phyloP scores from a whole-genome alignment of 371 early-diverging fungal species.

The Mucor racemosus region DNA sequence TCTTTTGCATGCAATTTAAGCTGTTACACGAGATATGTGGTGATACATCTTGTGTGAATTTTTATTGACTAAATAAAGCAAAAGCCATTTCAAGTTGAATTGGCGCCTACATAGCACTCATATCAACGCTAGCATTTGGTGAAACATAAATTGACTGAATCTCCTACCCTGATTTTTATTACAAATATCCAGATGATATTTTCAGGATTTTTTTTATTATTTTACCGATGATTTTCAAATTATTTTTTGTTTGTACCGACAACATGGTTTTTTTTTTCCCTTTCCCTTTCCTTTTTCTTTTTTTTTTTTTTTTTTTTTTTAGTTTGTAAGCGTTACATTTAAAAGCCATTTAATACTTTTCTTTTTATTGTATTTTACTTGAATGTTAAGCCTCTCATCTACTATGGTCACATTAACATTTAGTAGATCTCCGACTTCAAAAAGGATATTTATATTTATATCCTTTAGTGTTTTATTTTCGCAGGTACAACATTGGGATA shows the following conservation, averaged over 20 bases:
- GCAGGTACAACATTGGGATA: not conserved
- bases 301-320: not conserved
- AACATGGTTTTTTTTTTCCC: not conserved
- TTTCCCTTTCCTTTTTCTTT: no score
- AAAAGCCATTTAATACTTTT: not conserved
- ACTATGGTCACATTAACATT: not conserved
- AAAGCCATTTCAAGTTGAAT: not conserved
- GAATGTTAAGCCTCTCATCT: not conserved
- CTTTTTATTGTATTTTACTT: not conserved
- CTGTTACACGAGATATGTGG: slow-evolving; percentile 24
- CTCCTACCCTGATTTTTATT: not conserved
- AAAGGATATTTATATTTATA: not conserved
- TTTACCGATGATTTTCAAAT: not conserved
- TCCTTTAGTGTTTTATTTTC: not conserved
- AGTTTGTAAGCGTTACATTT: slow-evolving; percentile 4
- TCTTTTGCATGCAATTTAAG: not conserved
- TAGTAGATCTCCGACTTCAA: slow-evolving; percentile 1
- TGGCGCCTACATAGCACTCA: not conserved
- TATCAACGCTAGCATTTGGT: slow-evolving; percentile 17
- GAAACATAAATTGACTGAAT: slow-evolving; percentile 10
- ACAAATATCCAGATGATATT: slow-evolving; percentile 1
- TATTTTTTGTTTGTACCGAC: not conserved
- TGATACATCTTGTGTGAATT: slow-evolving; percentile 30
- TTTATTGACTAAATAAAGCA: slow-evolving; percentile 14
- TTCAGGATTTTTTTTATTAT: not conserved